phyloP scores from a whole-genome alignment of 2,329 filamentous ascomycete genomes.

The Alternaria brassicae region DNA sequence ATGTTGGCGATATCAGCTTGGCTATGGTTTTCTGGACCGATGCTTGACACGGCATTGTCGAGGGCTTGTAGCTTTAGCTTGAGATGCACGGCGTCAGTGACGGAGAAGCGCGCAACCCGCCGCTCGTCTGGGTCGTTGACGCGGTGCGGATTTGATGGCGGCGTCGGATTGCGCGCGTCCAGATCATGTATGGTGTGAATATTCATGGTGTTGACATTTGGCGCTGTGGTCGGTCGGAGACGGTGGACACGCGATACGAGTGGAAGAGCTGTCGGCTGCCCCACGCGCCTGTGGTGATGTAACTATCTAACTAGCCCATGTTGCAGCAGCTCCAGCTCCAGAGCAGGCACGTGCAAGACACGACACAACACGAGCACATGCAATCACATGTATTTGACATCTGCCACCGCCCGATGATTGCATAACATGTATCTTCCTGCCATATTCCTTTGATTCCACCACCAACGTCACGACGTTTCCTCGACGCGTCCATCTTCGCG shows the following conservation, averaged over 20 bases:
- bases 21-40: conserved; percentile 3
- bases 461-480: conserved; percentile 21
- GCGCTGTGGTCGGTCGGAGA: not conserved
- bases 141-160: conserved; percentile 15
- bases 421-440: not conserved
- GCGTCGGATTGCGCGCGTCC: not conserved
- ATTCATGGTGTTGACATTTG: conserved; percentile 10
- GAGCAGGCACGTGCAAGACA: conserved; percentile 13
- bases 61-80: conserved; percentile 32
- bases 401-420: conserved; percentile 7
- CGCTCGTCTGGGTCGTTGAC: conserved; percentile 9
- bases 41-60: conserved; percentile 15
- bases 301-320: conserved; percentile 16
- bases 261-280: conserved; percentile 6
- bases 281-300: conserved; percentile 15
- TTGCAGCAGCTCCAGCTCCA: conserved; percentile 1
- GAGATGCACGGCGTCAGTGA: conserved; percentile 28
- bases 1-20: conserved; percentile 7
- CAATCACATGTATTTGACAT: not conserved
- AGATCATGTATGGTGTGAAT: conserved; percentile 9
- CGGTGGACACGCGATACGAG: not conserved
- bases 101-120: conserved; percentile 15
- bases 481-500: conserved; percentile 15
- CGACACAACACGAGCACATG: not conserved
- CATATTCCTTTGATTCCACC: not conserved